phyloP scores from a whole-genome alignment of 805 yeast genomes.

The Clavispora fructus region DNA sequence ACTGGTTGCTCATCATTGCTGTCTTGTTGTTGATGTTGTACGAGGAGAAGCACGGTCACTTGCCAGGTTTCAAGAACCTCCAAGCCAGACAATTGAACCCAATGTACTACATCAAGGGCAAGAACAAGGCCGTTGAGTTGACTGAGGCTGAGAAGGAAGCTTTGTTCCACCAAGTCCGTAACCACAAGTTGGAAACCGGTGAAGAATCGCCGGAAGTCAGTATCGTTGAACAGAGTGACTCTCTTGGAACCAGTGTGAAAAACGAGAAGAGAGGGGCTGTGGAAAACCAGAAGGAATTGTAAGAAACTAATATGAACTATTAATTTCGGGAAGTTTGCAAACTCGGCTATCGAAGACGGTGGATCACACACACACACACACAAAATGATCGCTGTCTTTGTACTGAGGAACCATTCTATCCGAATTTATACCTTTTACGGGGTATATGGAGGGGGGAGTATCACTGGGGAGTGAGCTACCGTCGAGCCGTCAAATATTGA shows the following conservation, averaged over 20 bases:
- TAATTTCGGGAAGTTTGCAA: background rate
- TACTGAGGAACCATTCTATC: background rate
- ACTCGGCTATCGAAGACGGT: background rate
- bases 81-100: slow-evolving; percentile 56
- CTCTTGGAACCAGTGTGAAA: background rate
- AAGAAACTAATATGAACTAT: background rate
- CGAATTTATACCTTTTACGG: background rate
- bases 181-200: slow-evolving; percentile 9
- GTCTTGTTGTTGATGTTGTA: slow-evolving; percentile 58
- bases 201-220: background rate
- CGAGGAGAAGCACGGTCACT: slow-evolving; percentile 81
- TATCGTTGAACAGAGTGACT: background rate
- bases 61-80: slow-evolving; percentile 57
- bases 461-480: background rate
- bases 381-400: background rate
- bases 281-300: background rate
- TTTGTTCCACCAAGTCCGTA: slow-evolving; percentile 38
- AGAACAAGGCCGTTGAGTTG: slow-evolving; percentile 52
- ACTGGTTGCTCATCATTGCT: slow-evolving; percentile 71
- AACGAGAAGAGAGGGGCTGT: background rate
- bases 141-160: slow-evolving; percentile 47
- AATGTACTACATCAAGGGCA: slow-evolving; percentile 63
- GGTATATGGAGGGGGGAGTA: background rate
- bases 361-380: background rate
- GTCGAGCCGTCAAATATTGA: background rate